Base-by-base conservation (phyloP, 257 asterid genomes). In the Euphrasia confusa region DNA sequence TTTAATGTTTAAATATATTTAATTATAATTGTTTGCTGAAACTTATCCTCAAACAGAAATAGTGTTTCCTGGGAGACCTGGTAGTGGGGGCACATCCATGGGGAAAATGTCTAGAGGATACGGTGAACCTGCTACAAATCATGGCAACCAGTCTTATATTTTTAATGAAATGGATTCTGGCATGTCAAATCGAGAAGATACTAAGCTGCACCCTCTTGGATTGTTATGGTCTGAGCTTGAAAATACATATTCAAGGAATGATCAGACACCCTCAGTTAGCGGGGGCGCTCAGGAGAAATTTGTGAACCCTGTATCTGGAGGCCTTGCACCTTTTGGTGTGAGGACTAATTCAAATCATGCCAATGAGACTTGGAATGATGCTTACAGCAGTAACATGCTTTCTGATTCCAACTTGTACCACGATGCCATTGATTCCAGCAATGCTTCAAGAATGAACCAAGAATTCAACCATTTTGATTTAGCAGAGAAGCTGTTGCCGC, bases 201-300 rank as follows among this genome's bases (percentile, higher is more conserved):
- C 11, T 37, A 82, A 75, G 73, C 57, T 80, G 83, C 89, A 88
- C 65, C 95, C 95, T 49, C 77, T 88, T 68, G 87, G 92, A 59
- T 68, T 91, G 77, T 66, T 83, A 44, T 88, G 95, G 98, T 91
- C 98, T 55, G 98, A 91, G 80, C 90, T 91, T 28, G 98, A 91
- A 61, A 83, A 85, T 72, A 76, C 86, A 45, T 73, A 71, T 66
- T 42, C 82, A 10, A 81, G 87, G 77, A 89, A 75, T 73, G 85
- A 81, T 28, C 88, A 69, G 68, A 58, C 72, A 13, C 58, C 60
- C 65, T 65, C 88, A 48, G 72, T 76, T 17, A 71, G 68, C 26
- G 80, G 78, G 24, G 77, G 66, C 47, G 73, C 56, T 17, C 89
- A 69, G 63, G 91, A 75, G 48, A 78, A 71, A 67, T 64, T 66